Base-by-base conservation (phyloP, 768 basidiomycete genomes). In the Clavulina sp. region DNA sequence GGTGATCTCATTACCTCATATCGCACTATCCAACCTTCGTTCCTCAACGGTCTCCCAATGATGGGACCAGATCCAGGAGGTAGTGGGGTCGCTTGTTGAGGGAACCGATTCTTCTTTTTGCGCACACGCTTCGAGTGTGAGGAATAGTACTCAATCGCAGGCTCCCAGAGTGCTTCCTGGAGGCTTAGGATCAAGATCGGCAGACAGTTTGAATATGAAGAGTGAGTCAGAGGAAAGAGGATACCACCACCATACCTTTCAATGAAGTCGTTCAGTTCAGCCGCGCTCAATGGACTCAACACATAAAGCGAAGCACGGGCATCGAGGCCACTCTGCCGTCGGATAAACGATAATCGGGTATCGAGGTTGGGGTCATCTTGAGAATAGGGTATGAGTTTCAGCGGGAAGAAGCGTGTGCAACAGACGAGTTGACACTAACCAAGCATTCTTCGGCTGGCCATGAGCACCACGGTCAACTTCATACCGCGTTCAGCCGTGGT, bases 251-350 rank as follows among this genome's bases (percentile, higher is more conserved):
- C 56, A 16, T 56, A 84, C 85, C 85, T 88, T 58, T 71, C 73
- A 4, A 91, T 81, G 60, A 99, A 99, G 53, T 97, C 92, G 30
- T 73, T 73, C 21, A 99, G 73, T 64, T 97, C 91, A 3, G 75
- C 66, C n/a, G 73, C 70, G 33, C 80, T 79, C 31, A 99, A 91
- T 23, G 95, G 95, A 57, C 88, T 91, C 19, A 97, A 73, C 19
- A 96, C 93, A 60, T 96, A 99, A 7, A 97, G 69, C 0, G 88
- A 85, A 0, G 92, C 93, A 51, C 85, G 76, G 1, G 91, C 84
- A 62, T 95, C 92, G 1, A 99, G 73, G 1, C 81, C 82, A 43
- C 87, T 85, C 57, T 89, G 83, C 53, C 83, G 74, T 51, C 95
- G 74, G 52, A 99, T 86, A 60, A 72, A 86, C 0, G 89, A 88